phyloP scores from a whole-genome alignment of 305 asterid genomes.

The Rubia tinctorum region DNA sequence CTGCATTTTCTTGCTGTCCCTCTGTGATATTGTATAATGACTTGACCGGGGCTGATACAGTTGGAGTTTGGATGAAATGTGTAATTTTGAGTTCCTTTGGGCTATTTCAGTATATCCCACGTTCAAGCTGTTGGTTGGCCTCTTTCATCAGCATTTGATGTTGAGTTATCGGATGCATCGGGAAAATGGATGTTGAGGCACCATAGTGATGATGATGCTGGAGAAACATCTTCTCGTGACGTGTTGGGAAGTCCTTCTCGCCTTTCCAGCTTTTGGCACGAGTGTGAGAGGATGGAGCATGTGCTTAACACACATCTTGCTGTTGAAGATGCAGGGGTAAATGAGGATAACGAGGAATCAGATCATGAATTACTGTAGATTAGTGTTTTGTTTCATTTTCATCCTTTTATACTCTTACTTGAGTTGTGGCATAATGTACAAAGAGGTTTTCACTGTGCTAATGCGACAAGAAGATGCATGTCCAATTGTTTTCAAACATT shows the following conservation, averaged over 20 bases:
- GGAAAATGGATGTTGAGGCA: conserved; percentile 53
- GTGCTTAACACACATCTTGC: conserved; percentile 8
- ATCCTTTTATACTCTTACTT: no score
- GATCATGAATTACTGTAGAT: no score
- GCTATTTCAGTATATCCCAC: conserved; percentile 46
- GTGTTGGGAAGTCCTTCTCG: conserved; percentile 38
- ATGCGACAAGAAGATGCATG: no score
- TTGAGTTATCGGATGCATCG: conserved; percentile 37
- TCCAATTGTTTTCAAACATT: no score
- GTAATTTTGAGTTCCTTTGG: neutral
- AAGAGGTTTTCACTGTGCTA: no score
- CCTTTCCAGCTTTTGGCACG: conserved; percentile 39
- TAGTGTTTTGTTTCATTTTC: no score
- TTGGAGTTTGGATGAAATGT: neutral
- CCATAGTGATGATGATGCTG: conserved; percentile 26
- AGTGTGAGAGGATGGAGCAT: conserved; percentile 59
- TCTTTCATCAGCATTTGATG: conserved; percentile 54
- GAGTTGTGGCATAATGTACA: no score
- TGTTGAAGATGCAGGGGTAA: no score
- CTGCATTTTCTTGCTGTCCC: neutral
- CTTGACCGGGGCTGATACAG: neutral
- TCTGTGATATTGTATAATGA: neutral
- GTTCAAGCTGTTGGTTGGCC: conserved; percentile 65
- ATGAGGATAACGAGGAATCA: no score
- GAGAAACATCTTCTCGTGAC: conserved; percentile 16